These are phyloP conservation scores for Colletotrichum musicola DNA, from an alignment of 2,329 filamentous ascomycete species.

Conservation along the genomic window DNA sequence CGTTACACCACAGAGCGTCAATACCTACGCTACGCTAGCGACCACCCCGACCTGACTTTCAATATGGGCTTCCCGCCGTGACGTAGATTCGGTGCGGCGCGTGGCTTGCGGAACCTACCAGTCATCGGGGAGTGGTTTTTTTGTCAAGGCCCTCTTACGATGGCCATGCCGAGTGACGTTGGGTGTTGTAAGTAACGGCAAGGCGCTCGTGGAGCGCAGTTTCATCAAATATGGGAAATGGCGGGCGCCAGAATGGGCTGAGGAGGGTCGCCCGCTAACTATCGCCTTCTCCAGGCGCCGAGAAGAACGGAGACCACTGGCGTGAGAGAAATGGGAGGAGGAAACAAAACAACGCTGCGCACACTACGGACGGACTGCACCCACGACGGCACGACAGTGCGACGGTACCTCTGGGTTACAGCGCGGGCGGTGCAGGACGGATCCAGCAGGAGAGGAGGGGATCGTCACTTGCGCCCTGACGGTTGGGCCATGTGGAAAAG, in stretches of 20 bases:
- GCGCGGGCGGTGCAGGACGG: too few species aligned
- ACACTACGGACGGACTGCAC: too few species aligned
- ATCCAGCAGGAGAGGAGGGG: not conserved
- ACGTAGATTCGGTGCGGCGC: slow-evolving; percentile 32
- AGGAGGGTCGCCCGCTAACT: not conserved
- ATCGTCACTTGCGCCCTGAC: slow-evolving; percentile 11
- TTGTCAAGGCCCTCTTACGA: slow-evolving; percentile 8
- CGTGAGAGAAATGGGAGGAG: slow-evolving; percentile 31
- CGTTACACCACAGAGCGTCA: slow-evolving; percentile 21
- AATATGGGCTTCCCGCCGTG: slow-evolving; percentile 21
- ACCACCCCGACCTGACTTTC: slow-evolving; percentile 24
- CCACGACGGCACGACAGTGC: too few species aligned
- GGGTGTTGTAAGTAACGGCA: slow-evolving; percentile 4
- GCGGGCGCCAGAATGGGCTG: slow-evolving; percentile 16
- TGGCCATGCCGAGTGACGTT: slow-evolving; percentile 20
- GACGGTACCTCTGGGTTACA: too few species aligned
- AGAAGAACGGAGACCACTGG: slow-evolving; percentile 16
- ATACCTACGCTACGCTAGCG: slow-evolving; percentile 7
- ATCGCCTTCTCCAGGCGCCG: slow-evolving; percentile 29
- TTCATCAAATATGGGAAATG: slow-evolving; percentile 24
- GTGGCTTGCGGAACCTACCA: slow-evolving; percentile 24
- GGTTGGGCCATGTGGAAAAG: not conserved
- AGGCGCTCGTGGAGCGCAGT: slow-evolving; percentile 16
- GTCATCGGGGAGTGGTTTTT: not conserved
- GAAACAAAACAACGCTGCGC: slow-evolving; percentile 15